Conservation (phyloP, 139 green algal genomes). For the Pleodorina starrii region DNA sequence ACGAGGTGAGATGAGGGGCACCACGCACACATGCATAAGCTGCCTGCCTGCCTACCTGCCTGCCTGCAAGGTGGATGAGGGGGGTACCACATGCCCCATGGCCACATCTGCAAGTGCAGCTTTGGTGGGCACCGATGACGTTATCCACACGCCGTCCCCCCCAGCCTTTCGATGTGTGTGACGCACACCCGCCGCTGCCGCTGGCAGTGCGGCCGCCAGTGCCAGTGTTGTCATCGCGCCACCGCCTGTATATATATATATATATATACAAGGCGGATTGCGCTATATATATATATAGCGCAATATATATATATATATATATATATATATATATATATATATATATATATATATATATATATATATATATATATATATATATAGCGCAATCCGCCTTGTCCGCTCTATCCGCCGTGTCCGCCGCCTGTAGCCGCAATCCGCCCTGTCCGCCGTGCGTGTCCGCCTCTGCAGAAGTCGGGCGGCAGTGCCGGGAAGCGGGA, state of each 20-base stretch:
- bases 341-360: not conserved
- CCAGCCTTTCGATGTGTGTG: too few species aligned
- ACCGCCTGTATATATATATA: too few species aligned
- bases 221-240: too few species aligned
- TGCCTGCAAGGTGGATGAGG: too few species aligned
- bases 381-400: not conserved
- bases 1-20: not conserved
- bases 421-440: not conserved
- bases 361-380: not conserved
- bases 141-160: not conserved
- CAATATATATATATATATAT: not conserved
- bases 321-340: not conserved
- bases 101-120: not conserved
- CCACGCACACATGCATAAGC: not conserved
- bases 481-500: not conserved
- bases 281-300: not conserved
- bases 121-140: not conserved
- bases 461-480: not conserved
- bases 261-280: too few species aligned
- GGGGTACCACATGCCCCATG: too few species aligned
- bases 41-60: too few species aligned
- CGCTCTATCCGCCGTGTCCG: not conserved
- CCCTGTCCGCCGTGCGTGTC: not conserved
- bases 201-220: too few species aligned
- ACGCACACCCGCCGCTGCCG: too few species aligned